These are phyloP conservation scores for Jatropha curcas DNA, from an alignment of 345 rosid species.

Conservation along the genomic window DNA sequence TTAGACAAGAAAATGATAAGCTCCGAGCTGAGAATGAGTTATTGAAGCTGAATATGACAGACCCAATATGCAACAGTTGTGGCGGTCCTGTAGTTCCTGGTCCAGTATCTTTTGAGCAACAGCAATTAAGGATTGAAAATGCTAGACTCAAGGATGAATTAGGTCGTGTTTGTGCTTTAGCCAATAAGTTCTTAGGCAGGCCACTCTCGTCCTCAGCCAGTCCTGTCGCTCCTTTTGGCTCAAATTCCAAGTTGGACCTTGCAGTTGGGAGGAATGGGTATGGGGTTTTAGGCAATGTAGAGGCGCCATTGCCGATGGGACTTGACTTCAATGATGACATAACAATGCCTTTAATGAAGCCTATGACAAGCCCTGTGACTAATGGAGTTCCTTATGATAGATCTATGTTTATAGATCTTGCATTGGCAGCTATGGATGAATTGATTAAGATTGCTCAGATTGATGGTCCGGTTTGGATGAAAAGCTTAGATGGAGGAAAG, in stretches of 20 bases:
- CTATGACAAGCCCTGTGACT: conserved; percentile 7
- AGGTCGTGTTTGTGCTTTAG: conserved; percentile 40
- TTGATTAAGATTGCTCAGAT: conserved; percentile 53
- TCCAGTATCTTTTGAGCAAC: conserved; percentile 45
- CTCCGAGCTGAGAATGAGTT: conserved; percentile 62
- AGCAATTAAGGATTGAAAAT: conserved; percentile 62
- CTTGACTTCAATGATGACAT: conserved; percentile 29
- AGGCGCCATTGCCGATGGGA: conserved; percentile 29
- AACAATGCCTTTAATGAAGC: conserved; percentile 23
- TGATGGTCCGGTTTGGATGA: conserved; percentile 53
- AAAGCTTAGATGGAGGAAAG: conserved; percentile 39
- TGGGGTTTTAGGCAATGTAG: conserved; percentile 13
- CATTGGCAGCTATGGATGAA: conserved; percentile 62
- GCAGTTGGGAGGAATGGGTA: conserved; percentile 41
- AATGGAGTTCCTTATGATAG: conserved; percentile 34
- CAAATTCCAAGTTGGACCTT: conserved; percentile 36
- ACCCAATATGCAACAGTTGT: conserved; percentile 61
- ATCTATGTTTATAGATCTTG: conserved; percentile 46
- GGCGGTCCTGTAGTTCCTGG: conserved; percentile 55
- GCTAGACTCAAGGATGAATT: conserved; percentile 63
- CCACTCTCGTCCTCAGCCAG: conserved; percentile 34
- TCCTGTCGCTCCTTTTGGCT: conserved; percentile 34
- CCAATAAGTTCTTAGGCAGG: conserved; percentile 60
- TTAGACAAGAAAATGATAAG: conserved; percentile 63
- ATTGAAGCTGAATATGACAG: conserved; percentile 47